phyloP scores from a whole-genome alignment of 129 eudicot genomes.

The Kitagawia praeruptora region DNA sequence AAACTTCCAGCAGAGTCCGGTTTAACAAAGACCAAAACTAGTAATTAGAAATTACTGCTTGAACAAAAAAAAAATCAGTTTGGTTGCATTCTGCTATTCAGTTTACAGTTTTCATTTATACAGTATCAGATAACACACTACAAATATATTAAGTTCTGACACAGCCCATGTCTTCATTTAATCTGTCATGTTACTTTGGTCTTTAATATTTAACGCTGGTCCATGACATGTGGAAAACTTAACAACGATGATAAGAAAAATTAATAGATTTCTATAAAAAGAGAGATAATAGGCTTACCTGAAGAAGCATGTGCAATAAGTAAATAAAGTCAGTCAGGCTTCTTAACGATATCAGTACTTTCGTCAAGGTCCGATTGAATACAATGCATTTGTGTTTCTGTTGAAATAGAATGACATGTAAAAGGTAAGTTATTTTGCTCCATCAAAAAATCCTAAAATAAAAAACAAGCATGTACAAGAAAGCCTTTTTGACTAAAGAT shows the following conservation, averaged over 20 bases:
- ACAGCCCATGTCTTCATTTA: neutral
- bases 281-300: constrained; percentile 36
- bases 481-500: neutral
- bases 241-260: neutral
- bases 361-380: constrained; percentile 54
- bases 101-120: neutral
- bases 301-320: constrained; percentile 72
- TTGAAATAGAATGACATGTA: constrained; percentile 11
- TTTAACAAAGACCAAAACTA: neutral
- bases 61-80: no score
- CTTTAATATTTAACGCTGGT: neutral
- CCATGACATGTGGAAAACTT: neutral
- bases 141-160: neutral
- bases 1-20: no score
- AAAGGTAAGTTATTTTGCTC: neutral
- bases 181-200: neutral
- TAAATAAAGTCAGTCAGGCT: constrained; percentile 72
- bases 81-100: no score
- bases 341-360: constrained; percentile 49
- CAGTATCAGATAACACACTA: neutral
- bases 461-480: neutral
- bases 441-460: neutral
- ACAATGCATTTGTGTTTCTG: constrained; percentile 69
- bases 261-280: neutral
- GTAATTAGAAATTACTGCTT: neutral